These are phyloP conservation scores for Hypoxylon sp. DNA, from an alignment of 2,329 filamentous ascomycete species.

Conservation along the genomic window DNA sequence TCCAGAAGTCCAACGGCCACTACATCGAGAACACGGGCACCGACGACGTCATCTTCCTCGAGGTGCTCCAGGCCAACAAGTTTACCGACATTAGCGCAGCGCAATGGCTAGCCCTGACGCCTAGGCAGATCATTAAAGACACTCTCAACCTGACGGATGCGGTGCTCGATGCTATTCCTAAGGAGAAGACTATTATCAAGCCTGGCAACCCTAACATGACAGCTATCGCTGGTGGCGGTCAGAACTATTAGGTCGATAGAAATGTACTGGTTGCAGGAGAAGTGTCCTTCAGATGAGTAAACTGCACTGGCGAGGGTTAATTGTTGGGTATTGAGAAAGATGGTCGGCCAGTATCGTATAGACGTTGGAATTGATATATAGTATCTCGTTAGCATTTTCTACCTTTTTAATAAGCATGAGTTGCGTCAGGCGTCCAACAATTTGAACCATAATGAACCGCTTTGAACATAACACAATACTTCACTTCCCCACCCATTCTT, in stretches of 20 bases:
- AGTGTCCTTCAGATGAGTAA: not conserved
- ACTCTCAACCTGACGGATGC: slow-evolving; percentile 62
- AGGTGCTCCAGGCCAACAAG: slow-evolving; percentile 67
- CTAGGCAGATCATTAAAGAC: slow-evolving; percentile 71
- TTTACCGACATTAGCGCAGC: slow-evolving; percentile 70
- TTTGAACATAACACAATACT: not conserved
- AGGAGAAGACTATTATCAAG: slow-evolving; percentile 61
- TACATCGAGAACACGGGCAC: slow-evolving; percentile 74
- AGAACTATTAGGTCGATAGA: slow-evolving; percentile 27
- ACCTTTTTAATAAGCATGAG: not conserved
- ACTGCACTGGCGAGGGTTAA: not conserved
- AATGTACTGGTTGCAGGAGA: not conserved
- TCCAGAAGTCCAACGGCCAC: slow-evolving; percentile 68
- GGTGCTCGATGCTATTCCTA: slow-evolving; percentile 57
- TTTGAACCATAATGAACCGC: not conserved
- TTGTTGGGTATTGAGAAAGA: slow-evolving; percentile 1
- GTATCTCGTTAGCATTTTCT: slow-evolving; percentile 11
- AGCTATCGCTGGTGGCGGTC: slow-evolving; percentile 46
- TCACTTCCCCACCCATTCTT: not conserved
- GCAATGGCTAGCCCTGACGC: slow-evolving; percentile 72
- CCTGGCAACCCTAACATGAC: slow-evolving; percentile 58
- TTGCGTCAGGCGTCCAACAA: not conserved
- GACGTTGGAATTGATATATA: slow-evolving; percentile 26
- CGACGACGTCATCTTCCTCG: slow-evolving; percentile 71
- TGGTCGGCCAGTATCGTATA: slow-evolving; percentile 5